phyloP scores from a whole-genome alignment of 306 rosid genomes.

The Fagus sylvatica region DNA sequence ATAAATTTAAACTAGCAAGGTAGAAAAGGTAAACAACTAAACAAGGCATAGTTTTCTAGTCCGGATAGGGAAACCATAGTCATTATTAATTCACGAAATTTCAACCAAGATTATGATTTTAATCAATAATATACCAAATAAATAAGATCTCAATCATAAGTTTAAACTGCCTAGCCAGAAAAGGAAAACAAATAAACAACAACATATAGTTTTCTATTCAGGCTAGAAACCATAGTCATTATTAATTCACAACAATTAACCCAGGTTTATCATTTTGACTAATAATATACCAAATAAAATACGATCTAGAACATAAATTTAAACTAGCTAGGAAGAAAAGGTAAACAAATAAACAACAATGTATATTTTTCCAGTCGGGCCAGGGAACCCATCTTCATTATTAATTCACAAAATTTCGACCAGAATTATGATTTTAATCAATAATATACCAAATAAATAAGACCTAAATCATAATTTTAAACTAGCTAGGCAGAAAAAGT shows the following conservation, averaged over 20 bases:
- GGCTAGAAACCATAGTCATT: not conserved
- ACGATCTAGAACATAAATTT: slow-evolving; percentile 4
- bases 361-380: not conserved
- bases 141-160: slow-evolving; percentile 2
- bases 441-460: not conserved
- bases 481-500: not conserved
- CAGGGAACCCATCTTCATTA: not conserved
- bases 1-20: not conserved
- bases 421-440: not conserved
- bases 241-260: not conserved
- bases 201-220: not conserved
- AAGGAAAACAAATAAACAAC: not conserved
- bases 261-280: not conserved
- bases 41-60: not conserved
- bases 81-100: not conserved
- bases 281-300: not conserved
- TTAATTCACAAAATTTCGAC: not conserved
- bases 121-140: not conserved
- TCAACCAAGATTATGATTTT: not conserved
- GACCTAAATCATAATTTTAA: slow-evolving; percentile 7
- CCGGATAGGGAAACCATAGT: not conserved
- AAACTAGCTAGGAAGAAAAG: not conserved
- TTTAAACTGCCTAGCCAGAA: not conserved
- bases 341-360: slow-evolving; percentile 2
- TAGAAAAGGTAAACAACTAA: not conserved